Evolutionary conservation across 2,329 filamentous ascomycete genomes (phyloP), one percentile per base, ranked within the genome.

Genomic region (Fusarium armeniacum): DNA sequence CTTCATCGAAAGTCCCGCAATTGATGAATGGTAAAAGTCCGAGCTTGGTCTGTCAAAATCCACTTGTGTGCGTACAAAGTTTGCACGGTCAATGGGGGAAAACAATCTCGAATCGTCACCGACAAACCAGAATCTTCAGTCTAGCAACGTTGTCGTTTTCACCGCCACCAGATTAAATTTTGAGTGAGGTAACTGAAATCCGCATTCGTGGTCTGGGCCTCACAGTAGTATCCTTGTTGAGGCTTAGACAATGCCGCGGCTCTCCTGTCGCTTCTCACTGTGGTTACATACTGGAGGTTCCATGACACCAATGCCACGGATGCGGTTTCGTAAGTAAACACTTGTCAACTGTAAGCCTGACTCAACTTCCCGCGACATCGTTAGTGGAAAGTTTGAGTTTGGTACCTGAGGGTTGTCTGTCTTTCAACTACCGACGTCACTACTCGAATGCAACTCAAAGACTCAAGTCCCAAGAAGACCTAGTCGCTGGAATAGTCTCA

Each of bases 81-180:
- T 47, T 65, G 60, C 62, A 65, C 40, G 50, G 28, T n/a, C 53
- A 32, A 45, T 30, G 8, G 28, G 28, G 11, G 28, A 30, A 30
- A 30, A 18, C n/a, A 15, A 28, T 51, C 47, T 35, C 15, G 28
- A 32, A 46, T 63, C 36, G 61, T 64, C 71, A 73, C 65, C 80
- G 78, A 62, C 78, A 80, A 62, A 81, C n/a, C n/a, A 28, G 26
- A 44, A 49, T 22, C 24, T 57, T 36, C 33, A 50, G 24, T 41
- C 60, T 58, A 50, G 61, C 38, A 45, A 38, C 20, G 36, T 32
- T 26, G 22, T 32, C 45, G 49, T 58, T 76, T 52, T 78, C 75
- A 51, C 79, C 78, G 53, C 76, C 66, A 40, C 36, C n/a, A 20
- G 20, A 12, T 70, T 45, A 33, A 26, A 69, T 71, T 40, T 74